Base-by-base conservation (phyloP, 768 basidiomycete genomes). In the Hemileccinum rubropunctum region DNA sequence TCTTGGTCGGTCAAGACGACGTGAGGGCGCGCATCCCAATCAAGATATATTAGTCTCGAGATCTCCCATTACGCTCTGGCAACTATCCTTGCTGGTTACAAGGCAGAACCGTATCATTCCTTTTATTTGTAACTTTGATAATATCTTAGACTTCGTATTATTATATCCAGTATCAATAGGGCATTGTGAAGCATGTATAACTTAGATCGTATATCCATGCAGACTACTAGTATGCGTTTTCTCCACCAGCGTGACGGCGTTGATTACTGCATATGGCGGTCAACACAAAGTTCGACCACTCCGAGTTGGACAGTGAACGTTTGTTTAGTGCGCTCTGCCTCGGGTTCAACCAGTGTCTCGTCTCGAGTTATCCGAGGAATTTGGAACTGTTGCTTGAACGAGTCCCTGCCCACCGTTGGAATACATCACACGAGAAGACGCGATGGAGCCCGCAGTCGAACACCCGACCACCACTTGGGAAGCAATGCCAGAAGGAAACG, bases 381-480 rank as follows among this genome's bases (percentile, higher is more conserved):
- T 6, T 23, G 23, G 23, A 23, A 23, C 23, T 23, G 23, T 3
- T 23, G 3, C 6, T 48, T 34, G 21, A 26, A 41, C 39, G 20
- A 11, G 6, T n/a, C n/a, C n/a, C n/a, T n/a, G n/a, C n/a, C n/a
- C n/a, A n/a, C 15, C 30, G 0, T 15, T 4, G 17, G 15, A 14
- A 17, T 17, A 23, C 23, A 23, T 6, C 23, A 23, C 23, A 23
- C 23, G 23, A 23, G 23, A 23, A 23, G 23, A 43, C 41, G 12
- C 42, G 46, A 66, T 69, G 67, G 65, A 68, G 20, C 14, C 58
- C 6, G 79, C 79, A 71, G 60, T 72, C 13, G 83, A 87, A 44
- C 89, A 91, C 59, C 88, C 91, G 2, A 90, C 89, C 3, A 68
- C 82, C 27, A 79, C 81, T 68, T 98, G 95, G 95, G 86, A 95